phyloP scores from a whole-genome alignment of 1,284 basidiomycete genomes.

The Rhodotorula sp. region DNA sequence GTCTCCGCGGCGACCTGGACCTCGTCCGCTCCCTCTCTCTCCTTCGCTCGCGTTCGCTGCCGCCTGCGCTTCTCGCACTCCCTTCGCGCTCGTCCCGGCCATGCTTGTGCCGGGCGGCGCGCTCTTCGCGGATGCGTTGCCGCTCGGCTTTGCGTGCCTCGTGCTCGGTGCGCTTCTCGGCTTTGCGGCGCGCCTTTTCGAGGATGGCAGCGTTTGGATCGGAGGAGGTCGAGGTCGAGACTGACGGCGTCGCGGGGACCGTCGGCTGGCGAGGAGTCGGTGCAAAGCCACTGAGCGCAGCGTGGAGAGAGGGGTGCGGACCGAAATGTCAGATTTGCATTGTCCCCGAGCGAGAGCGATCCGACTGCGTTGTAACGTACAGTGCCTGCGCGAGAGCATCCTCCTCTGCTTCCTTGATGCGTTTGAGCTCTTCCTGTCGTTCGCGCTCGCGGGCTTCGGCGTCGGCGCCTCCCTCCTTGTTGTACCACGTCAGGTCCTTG shows the following conservation, averaged over 20 bases:
- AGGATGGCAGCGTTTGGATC: conserved; percentile 24
- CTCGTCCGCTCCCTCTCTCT: neutral
- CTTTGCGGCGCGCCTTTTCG: conserved; percentile 20
- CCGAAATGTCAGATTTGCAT: neutral
- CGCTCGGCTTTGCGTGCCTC: conserved; percentile 12
- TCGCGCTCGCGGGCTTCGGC: conserved; percentile 24
- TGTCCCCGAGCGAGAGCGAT: too few relatives aligned
- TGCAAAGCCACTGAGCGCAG: conserved; percentile 18
- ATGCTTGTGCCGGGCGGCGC: neutral
- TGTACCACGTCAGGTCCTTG: conserved; percentile 43
- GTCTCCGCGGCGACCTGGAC: too few relatives aligned
- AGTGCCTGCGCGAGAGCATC: conserved; percentile 42
- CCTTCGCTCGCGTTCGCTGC: neutral
- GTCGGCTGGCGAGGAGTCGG: conserved; percentile 12
- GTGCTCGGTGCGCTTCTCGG: conserved; percentile 14
- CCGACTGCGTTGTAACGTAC: conserved; percentile 18
- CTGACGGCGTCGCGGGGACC: neutral
- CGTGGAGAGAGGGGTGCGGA: neutral
- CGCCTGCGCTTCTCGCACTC: neutral
- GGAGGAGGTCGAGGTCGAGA: neutral
- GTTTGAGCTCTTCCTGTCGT: conserved; percentile 35
- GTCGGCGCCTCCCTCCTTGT: conserved; percentile 33
- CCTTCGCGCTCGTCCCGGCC: neutral
- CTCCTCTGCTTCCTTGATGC: conserved; percentile 42
- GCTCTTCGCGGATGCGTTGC: conserved; percentile 11